Evolutionary conservation across 1,284 basidiomycete species (phyloP), one percentile per base, ranked within the genome.

Genomic region (Apiotrichum domesticum): DNA sequence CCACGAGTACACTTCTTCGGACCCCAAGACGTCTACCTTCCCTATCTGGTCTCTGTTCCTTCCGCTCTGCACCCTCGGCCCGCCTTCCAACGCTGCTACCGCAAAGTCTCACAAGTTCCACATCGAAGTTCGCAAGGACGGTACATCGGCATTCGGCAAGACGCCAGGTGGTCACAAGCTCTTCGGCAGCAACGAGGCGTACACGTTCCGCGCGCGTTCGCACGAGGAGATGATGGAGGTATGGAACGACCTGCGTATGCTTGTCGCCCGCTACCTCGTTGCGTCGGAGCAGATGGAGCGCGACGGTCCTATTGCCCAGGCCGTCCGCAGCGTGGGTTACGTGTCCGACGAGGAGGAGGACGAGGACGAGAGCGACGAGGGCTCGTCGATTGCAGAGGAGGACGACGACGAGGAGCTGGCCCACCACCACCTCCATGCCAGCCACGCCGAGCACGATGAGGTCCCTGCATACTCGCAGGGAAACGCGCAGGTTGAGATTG

Each of bases 141-240:
- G 74, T 51, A 77, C 75, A 56, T 79, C 69, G 66, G 78, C 73
- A 59, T 69, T 69, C 61, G 75, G 75, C 61, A 75, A 74, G 68
- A 90, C 90, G 3, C 84, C 80, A 11, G 87, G 85, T 60, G 87
- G 85, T 60, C 78, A 82, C 59, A 83, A 85, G 66, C 70, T 81
- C 57, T 75, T 79, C 59, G 75, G 78, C 58, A 72, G 76, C 56
- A 75, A 74, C 62, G 79, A 79, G 58, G 90, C 90, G 32, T 98
- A 90, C 85, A 91, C 86, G 47, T 98, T 98, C 83, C 84, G 93
- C 52, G 84, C 89, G 46, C 81, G 94, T 62, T 87, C 85, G 64
- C 85, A 90, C 70, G 94, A 98, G 65, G 95, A 97, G 72, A 92
- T 98, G 90, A 94, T 98, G 91, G 95, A 98, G 79, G 97, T 96